A percentile compares a stretch with the other conserved stretches of the same genome.
These are phyloP conservation scores for Claviceps maximensis DNA, from an alignment of 2,329 filamentous ascomycete genomes.

Conservation along the genomic window DNA sequence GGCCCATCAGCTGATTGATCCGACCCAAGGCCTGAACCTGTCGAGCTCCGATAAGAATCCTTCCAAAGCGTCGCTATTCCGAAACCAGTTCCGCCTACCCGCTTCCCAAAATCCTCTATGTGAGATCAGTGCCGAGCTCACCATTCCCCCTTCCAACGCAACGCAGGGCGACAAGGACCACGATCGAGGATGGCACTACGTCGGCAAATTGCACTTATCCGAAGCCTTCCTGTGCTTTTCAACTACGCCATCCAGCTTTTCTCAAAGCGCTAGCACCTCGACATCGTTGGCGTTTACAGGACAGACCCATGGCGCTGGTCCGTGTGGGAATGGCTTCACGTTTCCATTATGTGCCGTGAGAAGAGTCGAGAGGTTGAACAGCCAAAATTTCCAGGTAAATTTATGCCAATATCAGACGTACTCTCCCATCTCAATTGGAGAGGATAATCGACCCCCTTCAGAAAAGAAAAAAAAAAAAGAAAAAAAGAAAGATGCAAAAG, in stretches of 20 bases:
- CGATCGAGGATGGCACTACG: constrained; percentile 73
- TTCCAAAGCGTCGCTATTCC: constrained; percentile 85
- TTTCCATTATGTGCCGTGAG: constrained; percentile 85
- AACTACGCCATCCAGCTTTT: constrained; percentile 79
- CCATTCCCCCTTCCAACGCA: constrained; percentile 61
- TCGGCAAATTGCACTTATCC: constrained; percentile 83
- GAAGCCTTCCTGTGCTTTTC: constrained; percentile 96
- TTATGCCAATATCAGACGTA: not conserved
- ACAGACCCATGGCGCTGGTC: constrained; percentile 83
- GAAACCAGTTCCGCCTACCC: constrained; percentile 90
- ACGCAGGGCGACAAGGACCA: constrained; percentile 58
- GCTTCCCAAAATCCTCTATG: constrained; percentile 84
- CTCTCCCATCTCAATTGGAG: not conserved
- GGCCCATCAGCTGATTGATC: constrained; percentile 90
- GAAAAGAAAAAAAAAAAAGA: no score
- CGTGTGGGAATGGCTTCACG: constrained; percentile 90
- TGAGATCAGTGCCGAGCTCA: constrained; percentile 93
- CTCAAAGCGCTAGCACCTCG: constrained; percentile 63
- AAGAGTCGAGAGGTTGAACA: constrained; percentile 83
- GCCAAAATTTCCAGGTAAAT: constrained; percentile 63
- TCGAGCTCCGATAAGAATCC: constrained; percentile 66
- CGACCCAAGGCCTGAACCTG: constrained; percentile 61
- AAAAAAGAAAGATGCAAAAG: no score
- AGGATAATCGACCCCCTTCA: not conserved
- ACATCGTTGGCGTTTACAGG: constrained; percentile 79